Percentiles rank a stretch among this genome's conserved stretches.
phyloP scores from a whole-genome alignment of 768 basidiomycete species.

The Lenzites betulinus region DNA sequence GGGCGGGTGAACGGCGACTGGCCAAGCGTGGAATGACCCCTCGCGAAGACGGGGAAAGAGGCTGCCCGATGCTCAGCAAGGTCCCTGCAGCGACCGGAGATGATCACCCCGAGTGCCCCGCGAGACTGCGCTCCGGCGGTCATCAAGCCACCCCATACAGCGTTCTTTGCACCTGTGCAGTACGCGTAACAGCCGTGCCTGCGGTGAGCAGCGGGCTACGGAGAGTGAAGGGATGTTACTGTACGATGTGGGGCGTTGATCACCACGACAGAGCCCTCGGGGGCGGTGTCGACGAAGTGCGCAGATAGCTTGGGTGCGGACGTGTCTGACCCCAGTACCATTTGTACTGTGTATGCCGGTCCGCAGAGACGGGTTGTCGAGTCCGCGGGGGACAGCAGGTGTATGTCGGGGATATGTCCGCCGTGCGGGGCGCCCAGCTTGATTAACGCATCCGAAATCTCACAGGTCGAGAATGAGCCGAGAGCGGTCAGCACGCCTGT shows the following conservation, averaged over 20 bases:
- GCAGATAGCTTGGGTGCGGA: constrained; percentile 60
- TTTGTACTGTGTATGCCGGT: constrained; percentile 86
- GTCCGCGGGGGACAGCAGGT: constrained; percentile 51
- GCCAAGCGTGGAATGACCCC: constrained; percentile 82
- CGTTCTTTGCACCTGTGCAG: constrained; percentile 64
- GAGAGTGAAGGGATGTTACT: constrained; percentile 25
- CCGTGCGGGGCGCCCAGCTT: constrained; percentile 74
- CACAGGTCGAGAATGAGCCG: constrained; percentile 66
- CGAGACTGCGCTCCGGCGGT: constrained; percentile 79
- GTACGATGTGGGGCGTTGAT: constrained; percentile 74
- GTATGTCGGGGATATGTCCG: constrained; percentile 80
- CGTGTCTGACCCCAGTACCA: constrained; percentile 63
- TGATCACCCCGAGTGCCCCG: constrained; percentile 71
- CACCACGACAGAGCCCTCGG: constrained; percentile 65
- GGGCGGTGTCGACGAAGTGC: constrained; percentile 84
- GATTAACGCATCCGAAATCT: constrained; percentile 86
- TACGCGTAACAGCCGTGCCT: neutral
- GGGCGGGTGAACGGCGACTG: constrained; percentile 84
- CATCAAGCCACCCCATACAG: constrained; percentile 94
- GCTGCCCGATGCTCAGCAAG: constrained; percentile 70
- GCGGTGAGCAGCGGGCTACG: neutral
- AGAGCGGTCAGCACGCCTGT: constrained; percentile 21
- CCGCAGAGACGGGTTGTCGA: constrained; percentile 54
- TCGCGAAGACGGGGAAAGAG: constrained; percentile 80
- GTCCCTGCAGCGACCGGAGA: constrained; percentile 87